A percentile compares a stretch with the other conserved stretches of the same genome.
These are phyloP conservation scores for Xylariaceae sp. DNA, from an alignment of 2,329 filamentous ascomycete species.

Conservation along the genomic window DNA sequence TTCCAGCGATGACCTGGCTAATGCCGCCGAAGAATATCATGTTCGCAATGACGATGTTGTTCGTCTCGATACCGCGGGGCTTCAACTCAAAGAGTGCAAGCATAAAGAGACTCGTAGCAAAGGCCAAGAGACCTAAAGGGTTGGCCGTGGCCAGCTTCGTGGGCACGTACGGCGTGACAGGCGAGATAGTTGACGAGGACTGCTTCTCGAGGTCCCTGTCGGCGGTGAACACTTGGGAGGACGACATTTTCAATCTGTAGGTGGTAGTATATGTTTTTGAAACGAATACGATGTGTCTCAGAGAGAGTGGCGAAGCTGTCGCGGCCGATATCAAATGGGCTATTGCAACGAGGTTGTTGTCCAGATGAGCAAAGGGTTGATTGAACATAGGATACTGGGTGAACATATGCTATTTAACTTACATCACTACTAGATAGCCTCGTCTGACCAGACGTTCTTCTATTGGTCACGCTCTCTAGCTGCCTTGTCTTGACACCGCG, in stretches of 20 bases:
- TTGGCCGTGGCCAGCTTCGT: conserved; percentile 20
- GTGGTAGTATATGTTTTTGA: no score
- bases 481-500: no score
- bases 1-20: conserved; percentile 19
- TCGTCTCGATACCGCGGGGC: conserved; percentile 15
- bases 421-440: no score
- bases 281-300: not conserved
- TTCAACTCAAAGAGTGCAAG: conserved; percentile 18
- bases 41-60: conserved; percentile 29
- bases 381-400: no score
- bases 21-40: conserved; percentile 34
- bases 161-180: conserved; percentile 9
- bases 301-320: not conserved
- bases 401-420: no score
- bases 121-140: conserved; percentile 32
- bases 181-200: conserved; percentile 10
- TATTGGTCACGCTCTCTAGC: no score
- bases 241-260: conserved; percentile 6
- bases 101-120: conserved; percentile 29
- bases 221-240: conserved; percentile 13
- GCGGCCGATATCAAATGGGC: not conserved
- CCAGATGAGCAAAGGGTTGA: no score
- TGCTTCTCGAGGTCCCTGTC: conserved; percentile 20
- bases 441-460: no score
- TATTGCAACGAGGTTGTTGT: no score